These are phyloP conservation scores for Aspergillus pseudotamarii DNA, from an alignment of 2,329 filamentous ascomycete genomes.

Conservation along the genomic window DNA sequence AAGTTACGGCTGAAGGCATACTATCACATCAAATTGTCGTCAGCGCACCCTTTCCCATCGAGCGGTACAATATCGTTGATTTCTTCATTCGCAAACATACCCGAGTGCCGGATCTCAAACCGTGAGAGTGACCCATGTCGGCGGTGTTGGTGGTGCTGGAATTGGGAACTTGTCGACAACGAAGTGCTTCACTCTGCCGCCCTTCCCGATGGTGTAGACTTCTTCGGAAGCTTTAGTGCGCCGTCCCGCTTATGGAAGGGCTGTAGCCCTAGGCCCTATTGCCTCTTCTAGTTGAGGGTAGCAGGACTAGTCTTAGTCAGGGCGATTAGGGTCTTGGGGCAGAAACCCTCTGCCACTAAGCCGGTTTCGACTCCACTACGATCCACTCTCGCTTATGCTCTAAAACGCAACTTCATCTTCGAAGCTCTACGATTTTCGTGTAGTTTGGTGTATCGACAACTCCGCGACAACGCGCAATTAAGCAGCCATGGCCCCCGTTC, in stretches of 20 bases:
- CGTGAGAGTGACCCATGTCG: constrained; percentile 84
- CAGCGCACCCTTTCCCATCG: constrained; percentile 21
- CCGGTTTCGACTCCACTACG: constrained; percentile 22
- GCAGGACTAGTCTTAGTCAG: neutral
- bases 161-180: constrained; percentile 43
- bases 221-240: constrained; percentile 33
- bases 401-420: constrained; percentile 23
- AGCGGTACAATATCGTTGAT: constrained; percentile 9
- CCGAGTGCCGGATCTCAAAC: constrained; percentile 84
- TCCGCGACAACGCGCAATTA: constrained; percentile 41
- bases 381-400: constrained; percentile 23
- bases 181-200: constrained; percentile 32
- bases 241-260: constrained; percentile 10
- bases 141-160: constrained; percentile 53
- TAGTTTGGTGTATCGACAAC: constrained; percentile 36
- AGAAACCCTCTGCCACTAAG: constrained; percentile 23
- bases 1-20: constrained; percentile 94
- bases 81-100: constrained; percentile 54
- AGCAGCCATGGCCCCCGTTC: constrained; percentile 47
- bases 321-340: constrained; percentile 1
- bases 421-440: constrained; percentile 25
- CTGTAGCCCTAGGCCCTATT: constrained; percentile 19
- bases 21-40: constrained; percentile 52
- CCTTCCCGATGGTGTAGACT: constrained; percentile 26
- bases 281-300: neutral